Percentiles rank a stretch among this genome's conserved stretches.
phyloP scores from a whole-genome alignment of 2,329 filamentous ascomycete species.

The Aspergillus luchuensis region DNA sequence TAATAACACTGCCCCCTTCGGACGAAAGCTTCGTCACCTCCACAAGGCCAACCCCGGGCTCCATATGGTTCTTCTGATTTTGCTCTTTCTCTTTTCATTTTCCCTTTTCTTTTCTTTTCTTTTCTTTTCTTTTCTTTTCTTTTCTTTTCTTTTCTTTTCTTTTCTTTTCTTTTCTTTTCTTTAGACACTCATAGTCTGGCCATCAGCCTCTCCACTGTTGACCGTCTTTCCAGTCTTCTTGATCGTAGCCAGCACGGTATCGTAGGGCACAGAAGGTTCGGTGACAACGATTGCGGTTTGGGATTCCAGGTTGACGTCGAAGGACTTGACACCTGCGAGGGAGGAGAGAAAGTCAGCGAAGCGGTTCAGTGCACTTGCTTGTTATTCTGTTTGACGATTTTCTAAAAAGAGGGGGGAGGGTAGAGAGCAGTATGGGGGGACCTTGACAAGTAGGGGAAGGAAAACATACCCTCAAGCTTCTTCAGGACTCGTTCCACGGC shows the following conservation, averaged over 20 bases:
- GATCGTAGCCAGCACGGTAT: constrained; percentile 82
- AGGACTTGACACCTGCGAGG: constrained; percentile 74
- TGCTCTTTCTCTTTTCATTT: too few species aligned
- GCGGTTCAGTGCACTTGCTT: not conserved
- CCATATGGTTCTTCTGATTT: too few species aligned
- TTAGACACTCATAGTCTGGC: constrained; percentile 40
- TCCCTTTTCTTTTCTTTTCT: too few species aligned
- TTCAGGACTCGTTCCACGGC: constrained; percentile 89
- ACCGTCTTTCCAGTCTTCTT: constrained; percentile 95
- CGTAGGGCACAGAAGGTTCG: constrained; percentile 69
- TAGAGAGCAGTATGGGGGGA: too few species aligned
- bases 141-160: too few species aligned
- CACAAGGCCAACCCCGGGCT: too few species aligned
- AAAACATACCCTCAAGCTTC: constrained; percentile 76
- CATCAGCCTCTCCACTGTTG: constrained; percentile 61
- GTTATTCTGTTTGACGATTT: not conserved
- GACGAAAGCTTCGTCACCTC: too few species aligned
- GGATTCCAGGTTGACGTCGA: constrained; percentile 81
- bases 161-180: too few species aligned
- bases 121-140: too few species aligned
- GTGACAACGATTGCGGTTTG: constrained; percentile 80
- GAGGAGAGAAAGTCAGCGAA: not conserved
- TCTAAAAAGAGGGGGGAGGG: too few species aligned
- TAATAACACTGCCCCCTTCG: too few species aligned
- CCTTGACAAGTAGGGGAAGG: not conserved